Conservation (phyloP, 2,329 filamentous ascomycete species). For the Aulographum hederae region DNA sequence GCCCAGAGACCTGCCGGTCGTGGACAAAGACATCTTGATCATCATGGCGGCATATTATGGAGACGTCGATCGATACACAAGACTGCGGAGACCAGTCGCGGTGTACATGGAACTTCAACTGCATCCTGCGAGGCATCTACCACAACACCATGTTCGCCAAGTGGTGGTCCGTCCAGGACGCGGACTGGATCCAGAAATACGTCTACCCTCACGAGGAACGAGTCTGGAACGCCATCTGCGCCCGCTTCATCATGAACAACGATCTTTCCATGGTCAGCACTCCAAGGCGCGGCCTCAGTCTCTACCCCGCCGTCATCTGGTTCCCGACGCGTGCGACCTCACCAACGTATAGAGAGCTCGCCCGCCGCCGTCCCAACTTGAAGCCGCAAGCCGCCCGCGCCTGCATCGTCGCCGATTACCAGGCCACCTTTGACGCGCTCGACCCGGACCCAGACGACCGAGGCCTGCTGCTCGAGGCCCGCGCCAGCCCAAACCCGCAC, state of each 20-base stretch:
- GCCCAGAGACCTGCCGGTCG: constrained; percentile 16
- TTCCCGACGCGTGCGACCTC: not conserved
- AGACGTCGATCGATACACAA: constrained; percentile 21
- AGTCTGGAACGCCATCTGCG: constrained; percentile 12
- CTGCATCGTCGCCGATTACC: not conserved
- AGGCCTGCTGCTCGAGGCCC: not conserved
- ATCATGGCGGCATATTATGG: constrained; percentile 19
- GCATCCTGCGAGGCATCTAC: constrained; percentile 18
- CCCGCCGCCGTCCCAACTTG: not conserved
- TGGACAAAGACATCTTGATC: constrained; percentile 21
- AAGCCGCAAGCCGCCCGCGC: not conserved
- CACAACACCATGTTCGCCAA: constrained; percentile 19
- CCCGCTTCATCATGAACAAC: constrained; percentile 15
- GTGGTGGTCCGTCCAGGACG: constrained; percentile 14
- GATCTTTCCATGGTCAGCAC: constrained; percentile 8
- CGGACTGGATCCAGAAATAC: constrained; percentile 1
- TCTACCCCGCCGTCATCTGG: not conserved
- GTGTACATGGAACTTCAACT: constrained; percentile 11
- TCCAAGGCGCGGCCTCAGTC: not conserved
- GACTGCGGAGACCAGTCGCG: constrained; percentile 13
- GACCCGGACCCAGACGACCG: not conserved
- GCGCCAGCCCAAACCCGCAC: not conserved
- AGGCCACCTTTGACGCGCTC: not conserved
- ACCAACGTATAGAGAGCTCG: not conserved
- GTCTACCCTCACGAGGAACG: no score